Base-by-base conservation (phyloP, 1,139 yeast genomes). In the Protomyces inouyei region DNA sequence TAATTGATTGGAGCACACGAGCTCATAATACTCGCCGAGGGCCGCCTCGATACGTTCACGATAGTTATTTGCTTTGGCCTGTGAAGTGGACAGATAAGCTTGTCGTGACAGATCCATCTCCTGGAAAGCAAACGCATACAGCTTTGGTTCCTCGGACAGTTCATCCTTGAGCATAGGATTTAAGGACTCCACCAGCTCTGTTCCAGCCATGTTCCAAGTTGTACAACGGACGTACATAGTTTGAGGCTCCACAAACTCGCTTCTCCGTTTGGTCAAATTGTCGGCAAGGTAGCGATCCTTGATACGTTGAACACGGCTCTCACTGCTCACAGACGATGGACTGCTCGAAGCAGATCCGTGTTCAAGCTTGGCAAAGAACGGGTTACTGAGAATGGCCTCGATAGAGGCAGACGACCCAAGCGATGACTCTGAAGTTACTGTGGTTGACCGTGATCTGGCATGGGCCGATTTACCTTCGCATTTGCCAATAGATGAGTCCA, bases 101-200 rank as follows among this genome's bases (percentile, higher is more conserved):
- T 63, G 67, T 10, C 67, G 57, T 18, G 57, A 52, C 18, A 65
- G 65, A 52, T 65, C 67, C 57, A 56, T 46, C 28, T 65, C 67
- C 40, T 65, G 67, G 28, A 65, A 55, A 9, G 64, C 64, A 2
- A 54, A 21, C 32, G 55, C 43, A 25, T 60, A 54, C 45, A 60
- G 28, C 12, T 52, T 40, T 28, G 40, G 43, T 14, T 28, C 28
- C 8, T 35, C 55, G 14, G n/a, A 8, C n/a, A n/a, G 2, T 10
- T 59, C 36, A 12, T 40, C 52, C 10, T 38, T 25, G 14, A 59
- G 46, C 46, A 59, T 28, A 8, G 63, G 45, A 28, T 25, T 2
- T 10, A 59, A 35, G 12, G 63, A 52, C 32, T 59, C 63, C 35
- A 45, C 28, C 12, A 59, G 46, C 21, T 59, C 63, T 38, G 45